Evolutionary conservation across 306 rosid genomes (phyloP).

Genomic region (Senna tora): DNA sequence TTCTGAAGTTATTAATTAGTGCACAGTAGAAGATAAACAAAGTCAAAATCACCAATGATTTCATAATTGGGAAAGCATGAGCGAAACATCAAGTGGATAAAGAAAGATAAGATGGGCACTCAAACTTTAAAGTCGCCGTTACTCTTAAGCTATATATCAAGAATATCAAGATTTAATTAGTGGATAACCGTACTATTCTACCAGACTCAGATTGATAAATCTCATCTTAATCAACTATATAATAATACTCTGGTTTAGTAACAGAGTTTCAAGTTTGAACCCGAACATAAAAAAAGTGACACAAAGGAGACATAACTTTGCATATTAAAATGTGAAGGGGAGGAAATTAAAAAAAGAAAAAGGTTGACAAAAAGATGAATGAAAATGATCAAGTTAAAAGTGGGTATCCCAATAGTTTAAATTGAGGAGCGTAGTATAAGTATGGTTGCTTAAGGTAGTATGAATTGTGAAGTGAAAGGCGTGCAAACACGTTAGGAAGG

Average conservation of each 20-base stretch:
- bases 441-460: constrained; percentile 17
- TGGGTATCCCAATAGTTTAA: constrained; percentile 30
- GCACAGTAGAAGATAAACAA: too few relatives aligned
- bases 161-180: neutral
- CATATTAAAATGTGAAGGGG: neutral
- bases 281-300: constrained; percentile 18
- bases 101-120: constrained; percentile 12
- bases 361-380: constrained; percentile 2
- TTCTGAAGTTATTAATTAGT: neutral
- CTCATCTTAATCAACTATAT: neutral
- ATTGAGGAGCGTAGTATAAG: constrained; percentile 24
- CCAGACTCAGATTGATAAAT: neutral
- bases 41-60: constrained; percentile 28
- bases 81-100: neutral
- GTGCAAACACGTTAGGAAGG: constrained; percentile 85
- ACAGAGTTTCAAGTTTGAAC: neutral
- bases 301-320: neutral
- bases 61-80: neutral
- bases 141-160: constrained; percentile 25
- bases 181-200: constrained; percentile 6
- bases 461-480: constrained; percentile 52
- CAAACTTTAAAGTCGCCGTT: constrained; percentile 25
- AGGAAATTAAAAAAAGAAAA: constrained; percentile 27
- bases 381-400: constrained; percentile 2
- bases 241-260: neutral